Conservation (phyloP, 495 filamentous ascomycete genomes). For the Penicillium cosmopolitanum region DNA sequence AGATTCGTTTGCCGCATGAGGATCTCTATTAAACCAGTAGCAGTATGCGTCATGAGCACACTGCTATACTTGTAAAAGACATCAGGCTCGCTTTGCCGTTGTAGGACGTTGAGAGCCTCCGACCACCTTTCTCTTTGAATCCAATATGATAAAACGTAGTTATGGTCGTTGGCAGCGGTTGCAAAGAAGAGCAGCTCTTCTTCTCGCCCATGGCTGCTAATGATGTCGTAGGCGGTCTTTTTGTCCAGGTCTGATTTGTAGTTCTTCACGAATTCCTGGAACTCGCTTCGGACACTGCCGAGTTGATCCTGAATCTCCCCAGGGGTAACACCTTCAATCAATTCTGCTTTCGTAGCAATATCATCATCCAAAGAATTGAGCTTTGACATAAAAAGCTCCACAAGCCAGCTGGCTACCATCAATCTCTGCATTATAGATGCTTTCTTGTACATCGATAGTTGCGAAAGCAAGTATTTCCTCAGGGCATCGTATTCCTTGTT, state of each 20-base stretch:
- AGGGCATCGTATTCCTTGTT: conserved; percentile 87
- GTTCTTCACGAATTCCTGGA: conserved; percentile 81
- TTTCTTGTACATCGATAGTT: conserved; percentile 81
- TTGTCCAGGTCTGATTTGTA: conserved; percentile 85
- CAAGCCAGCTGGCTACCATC: conserved; percentile 94
- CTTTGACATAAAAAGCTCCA: conserved; percentile 97
- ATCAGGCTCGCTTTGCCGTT: conserved; percentile 86
- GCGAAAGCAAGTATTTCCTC: conserved; percentile 85
- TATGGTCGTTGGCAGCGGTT: conserved; percentile 83
- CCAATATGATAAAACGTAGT: conserved; percentile 96
- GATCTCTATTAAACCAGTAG: conserved; percentile 85
- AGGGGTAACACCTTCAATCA: conserved; percentile 69
- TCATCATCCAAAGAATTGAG: conserved; percentile 93
- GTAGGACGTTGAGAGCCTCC: conserved; percentile 85
- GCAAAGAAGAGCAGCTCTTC: conserved; percentile 91
- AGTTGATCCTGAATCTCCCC: conserved; percentile 76
- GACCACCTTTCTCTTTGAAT: conserved; percentile 92
- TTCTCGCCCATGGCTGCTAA: conserved; percentile 92
- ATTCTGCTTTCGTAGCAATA: conserved; percentile 85
- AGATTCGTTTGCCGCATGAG: conserved; percentile 90
- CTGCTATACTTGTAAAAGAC: conserved; percentile 96
- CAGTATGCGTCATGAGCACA: conserved; percentile 89
- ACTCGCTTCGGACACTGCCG: conserved; percentile 69
- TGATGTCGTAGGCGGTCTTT: conserved; percentile 93
- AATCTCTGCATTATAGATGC: conserved; percentile 85